Evolutionary conservation across 495 filamentous ascomycete species (phyloP).

Genomic region (Penicillium nucicola): DNA sequence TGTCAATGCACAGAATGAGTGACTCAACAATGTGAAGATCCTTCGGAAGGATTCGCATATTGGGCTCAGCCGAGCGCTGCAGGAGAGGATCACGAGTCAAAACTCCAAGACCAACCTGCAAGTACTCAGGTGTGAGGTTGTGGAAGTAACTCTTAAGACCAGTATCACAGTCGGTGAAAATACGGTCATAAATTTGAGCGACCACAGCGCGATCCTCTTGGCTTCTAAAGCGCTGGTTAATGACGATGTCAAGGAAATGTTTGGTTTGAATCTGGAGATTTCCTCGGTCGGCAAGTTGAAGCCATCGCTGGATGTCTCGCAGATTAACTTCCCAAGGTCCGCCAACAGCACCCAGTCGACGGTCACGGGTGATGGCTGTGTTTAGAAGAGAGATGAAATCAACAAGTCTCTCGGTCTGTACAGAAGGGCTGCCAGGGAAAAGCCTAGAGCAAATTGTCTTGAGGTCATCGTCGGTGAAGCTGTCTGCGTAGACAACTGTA

Average conservation of each 20-base stretch:
- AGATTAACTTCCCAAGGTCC: slow-evolving; percentile 98
- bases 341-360: slow-evolving; percentile 71
- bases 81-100: slow-evolving; percentile 56
- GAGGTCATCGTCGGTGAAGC: slow-evolving; percentile 77
- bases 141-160: slow-evolving; percentile 51
- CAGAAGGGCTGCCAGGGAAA: slow-evolving; percentile 58
- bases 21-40: slow-evolving; percentile 74
- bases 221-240: slow-evolving; percentile 83
- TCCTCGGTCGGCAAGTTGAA: slow-evolving; percentile 60
- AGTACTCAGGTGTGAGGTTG: slow-evolving; percentile 61
- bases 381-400: slow-evolving; percentile 78
- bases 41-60: slow-evolving; percentile 53
- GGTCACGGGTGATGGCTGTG: slow-evolving; percentile 59
- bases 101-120: slow-evolving; percentile 78
- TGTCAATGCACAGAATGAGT: slow-evolving; percentile 78
- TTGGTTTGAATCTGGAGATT: slow-evolving; percentile 52
- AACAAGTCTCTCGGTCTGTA: slow-evolving; percentile 62
- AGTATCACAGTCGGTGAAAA: slow-evolving; percentile 43
- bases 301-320: slow-evolving; percentile 87
- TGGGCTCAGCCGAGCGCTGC: slow-evolving; percentile 52
- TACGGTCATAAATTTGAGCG: slow-evolving; percentile 56
- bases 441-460: slow-evolving; percentile 73
- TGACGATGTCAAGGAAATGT: slow-evolving; percentile 77
- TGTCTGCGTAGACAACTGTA: slow-evolving; percentile 93
- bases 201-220: slow-evolving; percentile 62